phyloP scores from a whole-genome alignment of 805 yeast species.

The Candida mattraensis region DNA sequence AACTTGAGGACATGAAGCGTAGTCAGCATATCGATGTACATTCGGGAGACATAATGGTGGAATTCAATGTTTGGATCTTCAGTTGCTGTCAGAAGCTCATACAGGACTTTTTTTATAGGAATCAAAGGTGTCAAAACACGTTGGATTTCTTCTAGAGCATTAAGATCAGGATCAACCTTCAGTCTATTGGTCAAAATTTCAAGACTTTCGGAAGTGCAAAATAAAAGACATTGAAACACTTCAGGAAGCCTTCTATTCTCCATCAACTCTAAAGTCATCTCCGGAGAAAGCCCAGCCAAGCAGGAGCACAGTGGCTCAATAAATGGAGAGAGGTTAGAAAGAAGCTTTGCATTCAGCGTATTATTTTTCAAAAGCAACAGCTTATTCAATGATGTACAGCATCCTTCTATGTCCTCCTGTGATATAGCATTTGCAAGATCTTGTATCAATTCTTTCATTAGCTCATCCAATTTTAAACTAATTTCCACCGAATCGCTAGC shows the following conservation, averaged over 20 bases:
- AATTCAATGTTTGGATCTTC: conserved; percentile 4
- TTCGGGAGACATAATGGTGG: conserved; percentile 10
- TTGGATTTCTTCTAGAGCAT: conserved; percentile 13
- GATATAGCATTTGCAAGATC: conserved; percentile 3
- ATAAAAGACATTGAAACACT: conserved; percentile 10
- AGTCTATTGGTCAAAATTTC: conserved; percentile 12
- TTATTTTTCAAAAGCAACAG: conserved; percentile 11
- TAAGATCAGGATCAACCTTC: conserved; percentile 13
- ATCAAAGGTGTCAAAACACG: conserved; percentile 10
- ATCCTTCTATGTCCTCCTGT: conserved; percentile 8
- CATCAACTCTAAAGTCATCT: conserved; percentile 1
- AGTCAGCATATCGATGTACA: conserved; percentile 21
- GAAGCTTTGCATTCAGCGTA: conserved; percentile 5
- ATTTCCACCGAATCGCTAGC: conserved; percentile 18
- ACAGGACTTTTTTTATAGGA: conserved; percentile 11
- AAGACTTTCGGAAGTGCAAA: conserved; percentile 15
- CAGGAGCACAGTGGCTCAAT: conserved; percentile 12
- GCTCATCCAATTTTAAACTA: conserved; percentile 20
- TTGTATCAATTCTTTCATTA: conserved; percentile 14
- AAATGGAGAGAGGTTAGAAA: conserved; percentile 4
- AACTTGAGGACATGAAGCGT: conserved; percentile 26
- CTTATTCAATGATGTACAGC: conserved; percentile 9
- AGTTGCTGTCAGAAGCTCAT: conserved; percentile 4
- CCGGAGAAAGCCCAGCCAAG: conserved; percentile 1
- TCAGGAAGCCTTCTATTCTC: conserved; percentile 7